Conservation (phyloP, 192 early-diverging fungal species). For the Rhizophagus sp. region DNA sequence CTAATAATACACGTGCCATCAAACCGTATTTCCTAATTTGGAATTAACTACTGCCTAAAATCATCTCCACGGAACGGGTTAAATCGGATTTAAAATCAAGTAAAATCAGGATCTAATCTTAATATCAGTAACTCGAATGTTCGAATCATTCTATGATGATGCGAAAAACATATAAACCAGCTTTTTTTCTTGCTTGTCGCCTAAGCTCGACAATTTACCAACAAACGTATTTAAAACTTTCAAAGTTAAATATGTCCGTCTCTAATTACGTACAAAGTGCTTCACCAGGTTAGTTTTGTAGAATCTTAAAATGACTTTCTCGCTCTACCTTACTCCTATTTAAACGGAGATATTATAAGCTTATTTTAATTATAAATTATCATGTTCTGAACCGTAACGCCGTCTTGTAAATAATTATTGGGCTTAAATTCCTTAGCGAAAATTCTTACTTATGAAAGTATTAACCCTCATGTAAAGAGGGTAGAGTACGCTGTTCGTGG, state of each 20-base stretch:
- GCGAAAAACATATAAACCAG: not conserved
- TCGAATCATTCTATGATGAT: not conserved
- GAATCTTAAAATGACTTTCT: too few species aligned
- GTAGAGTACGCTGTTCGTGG: conserved; percentile 97
- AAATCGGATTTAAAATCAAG: too few species aligned
- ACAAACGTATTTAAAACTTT: not conserved
- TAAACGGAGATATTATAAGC: too few species aligned
- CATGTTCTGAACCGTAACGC: too few species aligned
- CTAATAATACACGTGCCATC: too few species aligned
- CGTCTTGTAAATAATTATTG: too few species aligned
- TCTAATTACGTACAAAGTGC: not conserved
- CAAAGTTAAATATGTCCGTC: not conserved
- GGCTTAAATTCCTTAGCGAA: conserved; percentile 36
- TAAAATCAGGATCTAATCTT: too few species aligned
- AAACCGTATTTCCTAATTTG: too few species aligned
- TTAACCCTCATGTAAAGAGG: conserved; percentile 70
- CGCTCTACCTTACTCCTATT: not conserved
- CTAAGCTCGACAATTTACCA: not conserved
- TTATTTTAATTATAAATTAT: too few species aligned
- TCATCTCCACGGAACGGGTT: too few species aligned
- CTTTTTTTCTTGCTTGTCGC: not conserved
- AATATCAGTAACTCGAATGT: too few species aligned
- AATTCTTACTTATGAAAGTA: conserved; percentile 68
- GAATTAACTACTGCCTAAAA: too few species aligned
- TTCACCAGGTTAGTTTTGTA: not conserved